Conservation (phyloP, 768 basidiomycete genomes). For the Trichaptum fuscoviolaceum region DNA sequence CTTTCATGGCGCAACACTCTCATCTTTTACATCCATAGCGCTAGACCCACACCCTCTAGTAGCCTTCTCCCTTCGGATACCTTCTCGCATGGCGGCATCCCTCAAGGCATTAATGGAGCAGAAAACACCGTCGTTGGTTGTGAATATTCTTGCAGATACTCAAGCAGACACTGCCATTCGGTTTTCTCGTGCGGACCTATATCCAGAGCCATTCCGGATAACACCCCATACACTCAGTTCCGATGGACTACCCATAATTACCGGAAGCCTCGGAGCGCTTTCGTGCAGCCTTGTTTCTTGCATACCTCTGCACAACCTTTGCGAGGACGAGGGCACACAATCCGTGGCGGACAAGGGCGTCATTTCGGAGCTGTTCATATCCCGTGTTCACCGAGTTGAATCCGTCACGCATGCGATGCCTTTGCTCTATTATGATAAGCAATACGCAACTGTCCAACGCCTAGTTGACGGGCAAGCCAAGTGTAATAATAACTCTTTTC, state of each 20-base stretch:
- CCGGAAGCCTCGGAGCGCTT: slow-evolving; percentile 61
- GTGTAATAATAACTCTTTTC: neutral
- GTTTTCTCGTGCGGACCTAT: slow-evolving; percentile 70
- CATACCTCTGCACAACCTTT: slow-evolving; percentile 55
- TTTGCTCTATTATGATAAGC: slow-evolving; percentile 57
- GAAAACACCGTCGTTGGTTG: slow-evolving; percentile 51
- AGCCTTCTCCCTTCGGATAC: slow-evolving; percentile 84
- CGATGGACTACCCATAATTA: slow-evolving; percentile 57
- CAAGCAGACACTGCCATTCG: slow-evolving; percentile 58
- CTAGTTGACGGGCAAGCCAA: neutral
- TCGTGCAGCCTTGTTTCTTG: slow-evolving; percentile 65
- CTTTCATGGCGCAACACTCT: slow-evolving; percentile 89
- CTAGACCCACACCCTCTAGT: slow-evolving; percentile 86
- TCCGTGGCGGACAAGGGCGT: slow-evolving; percentile 25
- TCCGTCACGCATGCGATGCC: slow-evolving; percentile 42
- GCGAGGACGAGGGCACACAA: slow-evolving; percentile 9
- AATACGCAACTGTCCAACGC: slow-evolving; percentile 45
- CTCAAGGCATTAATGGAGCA: slow-evolving; percentile 31
- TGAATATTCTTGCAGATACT: slow-evolving; percentile 72
- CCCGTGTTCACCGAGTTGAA: slow-evolving; percentile 63
- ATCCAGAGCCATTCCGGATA: slow-evolving; percentile 53
- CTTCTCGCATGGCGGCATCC: slow-evolving; percentile 77
- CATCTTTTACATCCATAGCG: slow-evolving; percentile 88
- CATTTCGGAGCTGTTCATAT: slow-evolving; percentile 75
- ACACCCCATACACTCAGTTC: slow-evolving; percentile 35